Conservation (phyloP, 805 yeast species). For the Teunomyces atbi region DNA sequence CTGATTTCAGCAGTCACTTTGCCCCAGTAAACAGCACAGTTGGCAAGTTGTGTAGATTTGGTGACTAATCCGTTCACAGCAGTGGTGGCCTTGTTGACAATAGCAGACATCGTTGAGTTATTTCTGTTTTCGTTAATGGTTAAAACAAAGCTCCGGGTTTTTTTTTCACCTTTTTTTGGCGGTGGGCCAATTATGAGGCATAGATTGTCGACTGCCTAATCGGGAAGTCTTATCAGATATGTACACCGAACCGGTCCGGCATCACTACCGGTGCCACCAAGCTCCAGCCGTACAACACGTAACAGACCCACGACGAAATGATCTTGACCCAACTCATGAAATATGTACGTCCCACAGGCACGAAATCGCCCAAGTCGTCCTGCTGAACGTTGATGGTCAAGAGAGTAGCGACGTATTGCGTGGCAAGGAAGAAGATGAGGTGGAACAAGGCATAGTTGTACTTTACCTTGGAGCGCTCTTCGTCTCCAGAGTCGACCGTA, state of each 20-base stretch:
- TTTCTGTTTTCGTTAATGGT: neutral
- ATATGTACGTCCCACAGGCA: slow-evolving; percentile 96
- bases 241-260: slow-evolving; percentile 78
- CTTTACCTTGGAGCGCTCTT: slow-evolving; percentile 60
- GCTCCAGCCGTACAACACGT: slow-evolving; percentile 83
- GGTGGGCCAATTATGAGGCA: slow-evolving; percentile 14
- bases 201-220: slow-evolving; percentile 22
- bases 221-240: slow-evolving; percentile 15
- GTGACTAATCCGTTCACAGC: slow-evolving; percentile 34
- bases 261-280: slow-evolving; percentile 83
- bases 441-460: slow-evolving; percentile 90
- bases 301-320: slow-evolving; percentile 90
- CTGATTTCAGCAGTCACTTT: slow-evolving; percentile 64
- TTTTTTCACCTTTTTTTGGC: slow-evolving; percentile 3
- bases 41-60: slow-evolving; percentile 40
- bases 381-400: slow-evolving; percentile 87
- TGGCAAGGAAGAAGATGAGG: slow-evolving; percentile 86
- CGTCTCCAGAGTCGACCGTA: slow-evolving; percentile 39
- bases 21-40: slow-evolving; percentile 76
- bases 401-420: slow-evolving; percentile 94
- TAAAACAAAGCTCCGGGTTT: neutral
- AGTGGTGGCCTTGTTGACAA: slow-evolving; percentile 40
- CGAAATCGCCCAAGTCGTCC: slow-evolving; percentile 81
- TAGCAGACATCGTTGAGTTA: slow-evolving; percentile 38
- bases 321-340: slow-evolving; percentile 95